Evolutionary conservation across 2,329 filamentous ascomycete genomes (phyloP), one percentile per base, ranked within the genome.

Genomic region (Talaromyces piceae): DNA sequence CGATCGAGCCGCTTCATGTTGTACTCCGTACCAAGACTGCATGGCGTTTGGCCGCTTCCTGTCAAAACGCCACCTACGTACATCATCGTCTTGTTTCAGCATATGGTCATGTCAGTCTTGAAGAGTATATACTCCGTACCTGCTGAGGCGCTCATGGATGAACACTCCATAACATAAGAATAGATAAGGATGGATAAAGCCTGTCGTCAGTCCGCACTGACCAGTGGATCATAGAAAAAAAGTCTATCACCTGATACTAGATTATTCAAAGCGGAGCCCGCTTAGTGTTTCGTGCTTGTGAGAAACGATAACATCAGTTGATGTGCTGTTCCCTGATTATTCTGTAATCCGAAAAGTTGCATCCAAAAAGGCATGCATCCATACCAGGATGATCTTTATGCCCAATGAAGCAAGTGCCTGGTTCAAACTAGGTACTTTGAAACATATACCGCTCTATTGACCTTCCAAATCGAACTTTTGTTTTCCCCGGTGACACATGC

Each of bases 11-110:
- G 39, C 39, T 43, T 43, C 39, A 43, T 22, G 39, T 43, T 43
- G 39, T 43, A 43, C 22, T n/a, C n/a, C n/a, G n/a, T n/a, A n/a
- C n/a, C n/a, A n/a, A n/a, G n/a, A n/a, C n/a, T 43, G 39, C 20
- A n/a, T 22, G 8, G 9, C 22, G 20, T 43, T 43, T 43, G 25
- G 8, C 39, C 39, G 25, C 39, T n/a, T 43, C 16, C 39, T 43
- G 39, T 43, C 39, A 43, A 43, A 43, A 43, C 39, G 39, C 39
- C 39, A 25, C 39, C 39, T 22, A 43, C n/a, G n/a, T n/a, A n/a
- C 25, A 11, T 43, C 39, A 43, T 43, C 39, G 16, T 25, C 20
- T 16, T 13, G 13, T n/a, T n/a, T n/a, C n/a, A n/a, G n/a, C n/a
- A n/a, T n/a, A n/a, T n/a, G n/a, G n/a, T n/a, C n/a, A n/a, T n/a